Evolutionary conservation across 2,329 filamentous ascomycete genomes (phyloP), one percentile per base, ranked within the genome.

Genomic region (Aspergillus awamori): DNA sequence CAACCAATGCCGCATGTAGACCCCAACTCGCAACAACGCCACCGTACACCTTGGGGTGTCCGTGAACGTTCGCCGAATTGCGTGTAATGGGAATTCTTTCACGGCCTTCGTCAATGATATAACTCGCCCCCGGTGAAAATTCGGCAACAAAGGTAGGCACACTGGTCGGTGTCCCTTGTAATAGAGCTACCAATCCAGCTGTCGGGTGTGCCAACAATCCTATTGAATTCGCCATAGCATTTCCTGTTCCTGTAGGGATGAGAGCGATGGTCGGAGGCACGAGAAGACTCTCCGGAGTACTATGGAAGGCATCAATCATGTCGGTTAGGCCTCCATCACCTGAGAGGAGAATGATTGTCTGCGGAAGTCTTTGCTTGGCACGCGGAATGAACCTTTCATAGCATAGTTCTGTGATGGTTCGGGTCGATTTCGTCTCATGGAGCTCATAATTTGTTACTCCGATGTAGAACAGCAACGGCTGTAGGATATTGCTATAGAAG

Each of bases 11-110:
- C 30, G 93, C 91, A 72, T 98, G 94, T 70, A 98, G 87, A 20
- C 91, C 94, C 84, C 96, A 96, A 74, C 90, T 95, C 48, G 89
- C 89, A 2, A 98, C 93, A 22, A 97, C 92, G 24, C 89, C 90
- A 26, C 92, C 93, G 69, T 90, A 85, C 2, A 84, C 69, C 4
- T 67, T 72, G 54, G 65, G 71, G 22, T 75, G 69, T 33, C 75
- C 68, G n/a, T 75, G 59, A 53, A 68, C 28, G 77, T 66, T 41
- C 33, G 38, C 33, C 47, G 39, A 30, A 28, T 58, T 22, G 28
- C 17, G 26, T 51, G 58, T 38, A 13, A 78, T 66, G 33, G 65
- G 62, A 28, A 67, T 65, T 39, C 70, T 69, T 84, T 79, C 11
- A 81, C 79, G 61, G 63, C 78, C 78, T 63, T 83, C 81, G 36